phyloP scores from a whole-genome alignment of 164 flowering plant species.

The Santalum album region DNA sequence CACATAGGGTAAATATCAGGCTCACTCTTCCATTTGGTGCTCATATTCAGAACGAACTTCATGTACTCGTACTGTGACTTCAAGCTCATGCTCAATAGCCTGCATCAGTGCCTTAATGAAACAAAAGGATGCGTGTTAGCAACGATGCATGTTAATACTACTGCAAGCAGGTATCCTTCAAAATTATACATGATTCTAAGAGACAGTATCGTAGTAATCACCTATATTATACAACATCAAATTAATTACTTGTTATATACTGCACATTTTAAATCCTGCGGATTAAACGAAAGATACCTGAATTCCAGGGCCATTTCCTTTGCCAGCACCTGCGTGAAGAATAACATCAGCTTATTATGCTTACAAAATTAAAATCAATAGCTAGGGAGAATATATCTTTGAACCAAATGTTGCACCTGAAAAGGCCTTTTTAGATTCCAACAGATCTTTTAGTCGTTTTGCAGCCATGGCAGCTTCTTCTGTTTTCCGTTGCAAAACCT shows the following conservation, averaged over 20 bases:
- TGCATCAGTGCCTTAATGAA: constrained; percentile 66
- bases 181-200: background rate
- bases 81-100: constrained; percentile 90
- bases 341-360: background rate
- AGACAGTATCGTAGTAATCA: background rate
- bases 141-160: background rate
- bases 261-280: background rate
- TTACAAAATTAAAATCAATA: background rate
- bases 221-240: background rate
- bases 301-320: constrained; percentile 54
- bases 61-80: constrained; percentile 78
- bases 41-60: constrained; percentile 91
- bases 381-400: constrained; percentile 1
- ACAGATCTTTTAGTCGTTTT: constrained; percentile 79
- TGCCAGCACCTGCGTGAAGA: constrained; percentile 41
- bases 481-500: constrained; percentile 95
- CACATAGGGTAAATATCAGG: constrained; percentile 1
- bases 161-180: background rate
- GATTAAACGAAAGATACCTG: constrained; percentile 43
- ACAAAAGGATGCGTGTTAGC: constrained; percentile 8
- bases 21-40: constrained; percentile 90
- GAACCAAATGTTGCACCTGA: constrained; percentile 57
- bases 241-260: background rate
- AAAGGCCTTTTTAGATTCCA: constrained; percentile 77
- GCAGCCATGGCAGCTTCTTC: constrained; percentile 97